These are phyloP conservation scores for Rhododendron ovatum DNA, from an alignment of 148 eudicot species.

Conservation along the genomic window DNA sequence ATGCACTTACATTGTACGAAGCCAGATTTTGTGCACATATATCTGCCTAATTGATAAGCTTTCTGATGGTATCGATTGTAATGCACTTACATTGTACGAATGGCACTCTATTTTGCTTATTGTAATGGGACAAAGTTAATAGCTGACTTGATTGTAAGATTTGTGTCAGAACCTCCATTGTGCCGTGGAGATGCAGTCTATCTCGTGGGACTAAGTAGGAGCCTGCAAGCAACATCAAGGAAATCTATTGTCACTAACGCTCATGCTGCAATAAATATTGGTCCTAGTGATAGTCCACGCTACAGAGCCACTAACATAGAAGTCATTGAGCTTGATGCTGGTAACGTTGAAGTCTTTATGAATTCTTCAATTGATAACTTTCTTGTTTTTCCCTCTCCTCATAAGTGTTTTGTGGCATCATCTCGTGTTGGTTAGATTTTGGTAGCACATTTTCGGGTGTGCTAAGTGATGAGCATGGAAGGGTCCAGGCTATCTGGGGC, in stretches of 20 bases:
- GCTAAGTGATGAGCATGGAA: constrained; percentile 75
- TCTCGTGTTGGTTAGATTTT: constrained; percentile 48
- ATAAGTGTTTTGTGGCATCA: not conserved
- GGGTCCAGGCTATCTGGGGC: constrained; percentile 95
- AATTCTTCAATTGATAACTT: not conserved
- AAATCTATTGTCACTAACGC: constrained; percentile 90
- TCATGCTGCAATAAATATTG: constrained; percentile 74
- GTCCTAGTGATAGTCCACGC: constrained; percentile 83
- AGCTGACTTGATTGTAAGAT: constrained; percentile 3
- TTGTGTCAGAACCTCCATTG: constrained; percentile 62
- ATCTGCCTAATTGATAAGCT: not conserved
- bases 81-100: not conserved
- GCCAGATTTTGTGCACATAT: not conserved
- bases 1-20: not conserved
- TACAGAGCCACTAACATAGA: constrained; percentile 96
- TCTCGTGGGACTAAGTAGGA: constrained; percentile 82
- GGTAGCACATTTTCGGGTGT: constrained; percentile 94
- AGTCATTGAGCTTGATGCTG: constrained; percentile 94
- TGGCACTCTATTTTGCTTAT: not conserved
- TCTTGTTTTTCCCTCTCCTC: not conserved
- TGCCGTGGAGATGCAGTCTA: constrained; percentile 92
- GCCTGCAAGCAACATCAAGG: constrained; percentile 85
- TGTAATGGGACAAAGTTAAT: not conserved
- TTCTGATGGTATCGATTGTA: not conserved
- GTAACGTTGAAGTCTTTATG: constrained; percentile 25